Evolutionary conservation across 352 stramenopile genomes (phyloP), one percentile per base, ranked within the genome.

Genomic region (Peronospora destructor): DNA sequence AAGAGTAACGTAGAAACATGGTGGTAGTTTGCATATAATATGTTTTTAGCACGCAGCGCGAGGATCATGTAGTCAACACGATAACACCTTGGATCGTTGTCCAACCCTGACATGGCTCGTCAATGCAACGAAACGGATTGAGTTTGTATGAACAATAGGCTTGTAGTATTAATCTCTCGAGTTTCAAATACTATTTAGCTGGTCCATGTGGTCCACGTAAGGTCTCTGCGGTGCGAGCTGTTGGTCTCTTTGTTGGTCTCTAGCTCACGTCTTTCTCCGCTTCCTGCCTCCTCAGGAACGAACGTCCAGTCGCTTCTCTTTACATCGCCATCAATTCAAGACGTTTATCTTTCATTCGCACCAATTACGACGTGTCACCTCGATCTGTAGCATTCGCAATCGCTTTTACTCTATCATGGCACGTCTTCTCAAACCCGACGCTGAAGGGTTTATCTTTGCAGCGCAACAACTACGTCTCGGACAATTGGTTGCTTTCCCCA

Each of bases 401-500:
- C 30, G 29, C 10, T 30, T 19, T 21, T 14, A 23, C 2, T 43
- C 46, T 19, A 42, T 39, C n/a, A 84, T 84, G 69, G 73, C 73
- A 28, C 57, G 45, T 16, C 61, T 84, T 13, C 54, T 87, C 7
- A 36, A 63, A 30, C 65, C 74, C 0, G 70, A 84, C 49, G 57
- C 61, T 6, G 48, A 64, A 26, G 76, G 76, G 13, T 78, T 76
- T 32, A 56, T 49, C 19, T 42, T 66, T 23, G 84, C 84, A 9
- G 83, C 74, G 21, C 61, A 77, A 41, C 68, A 86, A 48, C 59
- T 97, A 14, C 77, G 73, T 35, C 59, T 65, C 34, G 90, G 90
- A n/a, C 61, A 69, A 19, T 66, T 96, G 9, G 81, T 97, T 29
- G 71, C 91, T 6, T 99, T 99, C 72, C 96, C 96, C 7, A 99